These are phyloP conservation scores for Blastocrithidia nonstop DNA, from an alignment of 208 protist species.

Conservation along the genomic window DNA sequence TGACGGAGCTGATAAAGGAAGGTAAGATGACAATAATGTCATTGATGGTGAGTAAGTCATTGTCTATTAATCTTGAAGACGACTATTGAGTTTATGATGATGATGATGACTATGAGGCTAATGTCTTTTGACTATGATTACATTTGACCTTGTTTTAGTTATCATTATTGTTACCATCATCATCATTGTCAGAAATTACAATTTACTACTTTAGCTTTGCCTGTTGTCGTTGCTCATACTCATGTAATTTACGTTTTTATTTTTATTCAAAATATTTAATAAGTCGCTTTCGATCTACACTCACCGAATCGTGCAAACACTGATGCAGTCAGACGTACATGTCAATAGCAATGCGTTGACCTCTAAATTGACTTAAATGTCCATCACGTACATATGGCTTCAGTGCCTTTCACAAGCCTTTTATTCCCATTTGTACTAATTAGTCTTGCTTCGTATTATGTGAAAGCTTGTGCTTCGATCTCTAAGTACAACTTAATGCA, in stretches of 20 bases:
- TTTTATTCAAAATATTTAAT: too few relatives aligned
- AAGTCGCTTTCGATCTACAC: too few relatives aligned
- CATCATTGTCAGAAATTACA: too few relatives aligned
- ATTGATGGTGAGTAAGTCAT: conserved; percentile 15
- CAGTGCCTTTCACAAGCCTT: conserved; percentile 66
- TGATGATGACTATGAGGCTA: neutral
- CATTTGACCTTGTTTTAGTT: too few relatives aligned
- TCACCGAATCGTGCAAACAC: conserved; percentile 21
- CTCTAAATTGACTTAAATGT: conserved; percentile 59
- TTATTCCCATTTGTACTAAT: conserved; percentile 61
- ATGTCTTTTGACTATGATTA: neutral
- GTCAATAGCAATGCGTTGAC: conserved; percentile 63
- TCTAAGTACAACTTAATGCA: neutral
- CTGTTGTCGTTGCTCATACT: too few relatives aligned
- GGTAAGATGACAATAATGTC: too few relatives aligned
- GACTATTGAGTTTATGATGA: too few relatives aligned
- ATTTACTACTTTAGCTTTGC: too few relatives aligned
- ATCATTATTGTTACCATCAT: too few relatives aligned
- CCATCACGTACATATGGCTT: conserved; percentile 50
- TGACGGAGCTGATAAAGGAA: conserved; percentile 16
- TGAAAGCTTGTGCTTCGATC: neutral
- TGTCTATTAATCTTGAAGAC: conserved; percentile 9
- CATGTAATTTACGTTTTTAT: too few relatives aligned
- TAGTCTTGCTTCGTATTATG: neutral
- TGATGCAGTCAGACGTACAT: conserved; percentile 86